Percentiles rank a stretch among this genome's conserved stretches.
These are phyloP conservation scores for Phlebopus sp. DNA, from an alignment of 1,284 basidiomycete species.

Conservation along the genomic window DNA sequence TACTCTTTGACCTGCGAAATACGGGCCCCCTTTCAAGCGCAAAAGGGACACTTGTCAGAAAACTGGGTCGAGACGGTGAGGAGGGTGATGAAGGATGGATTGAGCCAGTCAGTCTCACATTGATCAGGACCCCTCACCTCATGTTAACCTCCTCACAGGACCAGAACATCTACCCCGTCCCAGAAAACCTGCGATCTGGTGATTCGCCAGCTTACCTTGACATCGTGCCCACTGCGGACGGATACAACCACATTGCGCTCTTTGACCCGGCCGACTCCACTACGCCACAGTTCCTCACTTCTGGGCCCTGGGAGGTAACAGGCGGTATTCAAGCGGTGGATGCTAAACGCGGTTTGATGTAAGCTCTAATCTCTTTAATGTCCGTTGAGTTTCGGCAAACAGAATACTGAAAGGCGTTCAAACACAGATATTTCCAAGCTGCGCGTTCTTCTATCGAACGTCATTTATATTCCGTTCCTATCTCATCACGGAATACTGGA, in stretches of 20 bases:
- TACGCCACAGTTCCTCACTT: slow-evolving; percentile 79
- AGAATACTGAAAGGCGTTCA: slow-evolving; percentile 16
- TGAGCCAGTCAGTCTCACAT: slow-evolving; percentile 54
- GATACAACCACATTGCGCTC: slow-evolving; percentile 87
- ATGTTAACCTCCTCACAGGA: slow-evolving; percentile 36
- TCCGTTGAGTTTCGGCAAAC: slow-evolving; percentile 20
- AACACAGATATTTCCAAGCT: slow-evolving; percentile 80
- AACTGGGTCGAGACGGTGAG: slow-evolving; percentile 76
- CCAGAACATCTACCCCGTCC: slow-evolving; percentile 62
- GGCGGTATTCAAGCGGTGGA: slow-evolving; percentile 74
- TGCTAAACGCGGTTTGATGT: slow-evolving; percentile 67
- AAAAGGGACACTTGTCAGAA: slow-evolving; percentile 65
- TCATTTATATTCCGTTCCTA: slow-evolving; percentile 75
- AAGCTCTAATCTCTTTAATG: slow-evolving; percentile 34
- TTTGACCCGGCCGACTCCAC: slow-evolving; percentile 73
- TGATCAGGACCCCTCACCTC: slow-evolving; percentile 9
- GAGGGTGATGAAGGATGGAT: slow-evolving; percentile 94
- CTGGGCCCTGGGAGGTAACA: slow-evolving; percentile 88
- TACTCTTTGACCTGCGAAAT: slow-evolving; percentile 64
- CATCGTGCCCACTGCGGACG: slow-evolving; percentile 74
- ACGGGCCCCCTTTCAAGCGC: slow-evolving; percentile 22
- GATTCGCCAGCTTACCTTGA: slow-evolving; percentile 76
- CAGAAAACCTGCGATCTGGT: slow-evolving; percentile 40
- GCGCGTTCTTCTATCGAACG: slow-evolving; percentile 84
- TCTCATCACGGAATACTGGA: slow-evolving; percentile 45